Conservation (phyloP, 1,139 yeast genomes). For the Saccharomyces hybrid region DNA sequence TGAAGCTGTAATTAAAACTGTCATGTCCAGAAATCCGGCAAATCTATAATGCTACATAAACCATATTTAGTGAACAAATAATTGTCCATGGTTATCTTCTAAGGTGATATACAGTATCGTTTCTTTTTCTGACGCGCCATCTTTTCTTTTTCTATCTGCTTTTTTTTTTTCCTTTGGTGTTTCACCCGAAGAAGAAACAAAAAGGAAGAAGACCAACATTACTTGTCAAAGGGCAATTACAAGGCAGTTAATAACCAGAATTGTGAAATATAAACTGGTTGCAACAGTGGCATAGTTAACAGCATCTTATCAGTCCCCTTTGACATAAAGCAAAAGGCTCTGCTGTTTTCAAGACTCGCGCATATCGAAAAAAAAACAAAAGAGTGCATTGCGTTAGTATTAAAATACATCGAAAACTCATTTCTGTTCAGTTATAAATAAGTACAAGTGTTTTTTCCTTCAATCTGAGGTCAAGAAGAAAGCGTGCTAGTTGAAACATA, state of each 20-base stretch:
- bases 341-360: background rate
- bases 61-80: background rate
- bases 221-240: background rate
- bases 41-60: background rate
- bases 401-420: background rate
- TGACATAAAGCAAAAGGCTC: background rate
- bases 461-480: background rate
- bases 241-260: background rate
- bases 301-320: background rate
- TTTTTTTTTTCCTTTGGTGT: background rate
- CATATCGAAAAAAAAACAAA: background rate
- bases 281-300: background rate
- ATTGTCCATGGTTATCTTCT: background rate
- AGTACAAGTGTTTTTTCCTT: background rate
- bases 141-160: constrained; percentile 1
- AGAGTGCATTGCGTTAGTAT: background rate
- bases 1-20: constrained; percentile 17
- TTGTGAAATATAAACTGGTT: background rate
- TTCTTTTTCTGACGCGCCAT: constrained; percentile 1
- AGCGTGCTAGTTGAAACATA: background rate
- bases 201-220: background rate
- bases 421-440: background rate
- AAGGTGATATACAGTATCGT: background rate
- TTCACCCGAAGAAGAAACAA: background rate
- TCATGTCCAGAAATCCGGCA: background rate